Percentiles rank a stretch among this genome's conserved stretches.
Conservation (phyloP, 352 stramenopile genomes). For the Hyaloperonospora brassicae region DNA sequence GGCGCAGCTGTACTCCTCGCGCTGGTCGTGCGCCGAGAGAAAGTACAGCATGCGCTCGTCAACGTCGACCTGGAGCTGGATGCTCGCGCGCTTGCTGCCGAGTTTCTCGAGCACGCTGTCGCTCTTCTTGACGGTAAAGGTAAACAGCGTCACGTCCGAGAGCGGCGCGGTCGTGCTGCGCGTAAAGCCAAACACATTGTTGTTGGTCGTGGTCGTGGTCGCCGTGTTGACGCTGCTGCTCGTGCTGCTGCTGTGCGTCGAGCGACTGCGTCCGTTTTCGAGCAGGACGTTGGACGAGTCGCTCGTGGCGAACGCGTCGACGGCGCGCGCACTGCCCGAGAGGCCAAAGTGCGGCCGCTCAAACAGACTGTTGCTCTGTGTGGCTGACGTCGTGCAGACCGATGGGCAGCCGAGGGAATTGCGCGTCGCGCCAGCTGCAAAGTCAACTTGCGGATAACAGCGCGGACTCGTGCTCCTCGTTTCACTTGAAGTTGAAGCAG, state of each 20-base stretch:
- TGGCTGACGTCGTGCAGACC: conserved; percentile 4
- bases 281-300: conserved; percentile 37
- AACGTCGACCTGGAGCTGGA: conserved; percentile 79
- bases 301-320: conserved; percentile 22
- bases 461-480: no score
- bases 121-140: conserved; percentile 82
- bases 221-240: no score
- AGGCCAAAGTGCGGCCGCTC: conserved; percentile 29
- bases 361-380: conserved; percentile 27
- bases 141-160: conserved; percentile 73
- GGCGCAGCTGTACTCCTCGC: conserved; percentile 75
- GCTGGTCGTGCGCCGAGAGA: conserved; percentile 59
- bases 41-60: conserved; percentile 81
- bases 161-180: conserved; percentile 32
- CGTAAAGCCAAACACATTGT: conserved; percentile 73
- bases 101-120: conserved; percentile 79
- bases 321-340: conserved; percentile 16
- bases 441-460: no score
- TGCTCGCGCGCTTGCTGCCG: conserved; percentile 72
- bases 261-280: conserved; percentile 62
- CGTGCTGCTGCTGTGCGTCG: conserved; percentile 37
- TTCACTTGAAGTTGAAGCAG: no score
- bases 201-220: conserved; percentile 13
- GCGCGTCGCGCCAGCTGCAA: neutral
- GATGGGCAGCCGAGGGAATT: conserved; percentile 42